These are phyloP conservation scores for Lactarius hatsudake DNA, from an alignment of 768 basidiomycete species.

Conservation along the genomic window DNA sequence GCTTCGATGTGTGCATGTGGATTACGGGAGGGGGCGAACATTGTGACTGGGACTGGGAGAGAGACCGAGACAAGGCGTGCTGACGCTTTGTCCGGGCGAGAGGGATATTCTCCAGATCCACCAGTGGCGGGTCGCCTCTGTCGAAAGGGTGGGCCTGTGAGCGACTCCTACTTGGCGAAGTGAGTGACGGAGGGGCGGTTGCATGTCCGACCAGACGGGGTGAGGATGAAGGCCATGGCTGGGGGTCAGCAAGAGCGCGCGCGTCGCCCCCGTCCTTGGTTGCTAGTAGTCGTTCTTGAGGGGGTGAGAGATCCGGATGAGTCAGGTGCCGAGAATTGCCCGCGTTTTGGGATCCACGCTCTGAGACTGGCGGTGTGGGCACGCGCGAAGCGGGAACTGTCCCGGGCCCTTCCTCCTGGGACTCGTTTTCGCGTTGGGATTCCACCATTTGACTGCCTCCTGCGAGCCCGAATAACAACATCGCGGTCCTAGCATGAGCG, in stretches of 20 bases:
- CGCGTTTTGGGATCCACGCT: background rate
- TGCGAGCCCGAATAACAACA: conserved; percentile 12
- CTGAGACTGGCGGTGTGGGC: background rate
- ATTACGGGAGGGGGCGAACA: background rate
- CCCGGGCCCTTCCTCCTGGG: background rate
- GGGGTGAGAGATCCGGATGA: background rate
- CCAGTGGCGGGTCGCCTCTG: background rate
- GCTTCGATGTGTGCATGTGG: too few relatives aligned
- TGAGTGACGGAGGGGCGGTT: background rate
- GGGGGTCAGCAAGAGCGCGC: background rate
- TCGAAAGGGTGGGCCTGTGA: background rate
- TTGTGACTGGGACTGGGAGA: background rate
- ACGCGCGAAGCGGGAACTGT: background rate
- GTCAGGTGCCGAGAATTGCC: background rate
- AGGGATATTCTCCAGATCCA: conserved; percentile 6
- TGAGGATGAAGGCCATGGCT: background rate
- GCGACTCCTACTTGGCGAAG: background rate
- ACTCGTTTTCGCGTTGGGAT: background rate
- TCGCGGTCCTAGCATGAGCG: conserved; percentile 17
- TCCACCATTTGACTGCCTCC: background rate
- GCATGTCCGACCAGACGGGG: background rate
- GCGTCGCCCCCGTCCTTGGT: background rate
- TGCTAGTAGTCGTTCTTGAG: background rate
- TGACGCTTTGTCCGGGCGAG: background rate
- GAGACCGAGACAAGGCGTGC: background rate